A percentile compares a stretch with the other conserved stretches of the same genome.
Evolutionary conservation across 2,329 filamentous ascomycete genomes (phyloP).

Genomic region (Nemania sp.): DNA sequence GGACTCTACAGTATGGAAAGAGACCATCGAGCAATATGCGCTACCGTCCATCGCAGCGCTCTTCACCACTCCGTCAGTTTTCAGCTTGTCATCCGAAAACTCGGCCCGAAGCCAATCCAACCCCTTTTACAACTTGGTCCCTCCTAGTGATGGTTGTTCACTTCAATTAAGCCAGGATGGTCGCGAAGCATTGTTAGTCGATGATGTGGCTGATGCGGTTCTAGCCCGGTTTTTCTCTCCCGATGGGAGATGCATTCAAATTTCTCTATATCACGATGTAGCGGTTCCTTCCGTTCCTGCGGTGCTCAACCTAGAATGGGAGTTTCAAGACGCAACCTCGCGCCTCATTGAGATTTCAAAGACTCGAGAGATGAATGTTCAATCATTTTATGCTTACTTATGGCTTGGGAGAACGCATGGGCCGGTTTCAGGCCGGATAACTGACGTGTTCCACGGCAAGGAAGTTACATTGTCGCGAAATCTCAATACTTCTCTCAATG

Average conservation of each 20-base stretch:
- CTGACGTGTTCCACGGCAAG: conserved; percentile 13
- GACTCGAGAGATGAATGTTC: conserved; percentile 11
- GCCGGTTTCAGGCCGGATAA: conserved; percentile 1
- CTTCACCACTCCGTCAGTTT: background rate
- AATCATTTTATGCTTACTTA: conserved; percentile 21
- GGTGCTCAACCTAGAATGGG: conserved; percentile 15
- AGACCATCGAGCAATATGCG: background rate
- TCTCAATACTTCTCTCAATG: conserved; percentile 66
- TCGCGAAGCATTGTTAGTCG: background rate
- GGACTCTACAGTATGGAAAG: background rate
- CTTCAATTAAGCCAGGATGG: background rate
- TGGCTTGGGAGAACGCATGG: conserved; percentile 9
- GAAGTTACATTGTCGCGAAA: conserved; percentile 13
- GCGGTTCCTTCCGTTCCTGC: conserved; percentile 1
- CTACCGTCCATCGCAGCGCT: background rate
- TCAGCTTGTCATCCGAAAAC: background rate
- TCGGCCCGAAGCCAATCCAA: background rate
- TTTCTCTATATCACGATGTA: background rate
- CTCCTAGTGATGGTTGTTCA: background rate
- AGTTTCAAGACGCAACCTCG: conserved; percentile 10
- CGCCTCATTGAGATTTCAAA: conserved; percentile 15
- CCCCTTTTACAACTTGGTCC: background rate
- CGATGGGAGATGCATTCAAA: background rate
- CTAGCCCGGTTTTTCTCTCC: background rate
- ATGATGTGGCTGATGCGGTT: background rate